Conservation (phyloP, 345 rosid genomes). For the Sonneratia alba region DNA sequence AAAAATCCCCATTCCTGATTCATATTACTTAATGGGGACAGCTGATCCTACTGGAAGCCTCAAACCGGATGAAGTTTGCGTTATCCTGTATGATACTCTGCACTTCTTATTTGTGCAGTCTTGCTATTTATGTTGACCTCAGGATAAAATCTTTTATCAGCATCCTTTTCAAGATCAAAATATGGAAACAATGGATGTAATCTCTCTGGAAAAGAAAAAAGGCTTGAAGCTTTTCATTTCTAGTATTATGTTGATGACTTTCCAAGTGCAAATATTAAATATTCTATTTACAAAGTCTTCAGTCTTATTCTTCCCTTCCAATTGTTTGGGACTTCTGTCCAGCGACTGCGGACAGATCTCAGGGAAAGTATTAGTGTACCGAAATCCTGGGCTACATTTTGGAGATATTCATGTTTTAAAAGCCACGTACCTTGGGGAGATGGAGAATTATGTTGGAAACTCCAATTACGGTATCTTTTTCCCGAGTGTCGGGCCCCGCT, state of each 20-base stretch:
- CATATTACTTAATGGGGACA: constrained; percentile 80
- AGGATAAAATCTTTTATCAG: background rate
- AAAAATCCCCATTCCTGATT: constrained; percentile 50
- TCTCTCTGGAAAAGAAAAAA: background rate
- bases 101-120: background rate
- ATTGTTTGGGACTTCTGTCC: constrained; percentile 5
- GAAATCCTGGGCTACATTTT: constrained; percentile 74
- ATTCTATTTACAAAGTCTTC: background rate
- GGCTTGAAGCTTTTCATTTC: background rate
- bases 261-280: background rate
- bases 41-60: constrained; percentile 65
- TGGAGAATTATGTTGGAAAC: constrained; percentile 50
- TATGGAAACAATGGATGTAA: background rate
- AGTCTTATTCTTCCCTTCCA: background rate
- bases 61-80: constrained; percentile 60
- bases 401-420: constrained; percentile 70
- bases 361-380: constrained; percentile 67
- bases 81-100: constrained; percentile 49
- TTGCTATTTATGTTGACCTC: background rate
- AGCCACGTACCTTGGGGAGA: constrained; percentile 47
- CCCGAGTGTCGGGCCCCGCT: constrained; percentile 52
- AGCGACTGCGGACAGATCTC: constrained; percentile 68
- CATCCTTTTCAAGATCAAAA: background rate
- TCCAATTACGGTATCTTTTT: constrained; percentile 77
- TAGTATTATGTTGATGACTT: background rate